Evolutionary conservation across 73 alveolate genomes (phyloP).

Genomic region (Paramecium primaurelia): DNA sequence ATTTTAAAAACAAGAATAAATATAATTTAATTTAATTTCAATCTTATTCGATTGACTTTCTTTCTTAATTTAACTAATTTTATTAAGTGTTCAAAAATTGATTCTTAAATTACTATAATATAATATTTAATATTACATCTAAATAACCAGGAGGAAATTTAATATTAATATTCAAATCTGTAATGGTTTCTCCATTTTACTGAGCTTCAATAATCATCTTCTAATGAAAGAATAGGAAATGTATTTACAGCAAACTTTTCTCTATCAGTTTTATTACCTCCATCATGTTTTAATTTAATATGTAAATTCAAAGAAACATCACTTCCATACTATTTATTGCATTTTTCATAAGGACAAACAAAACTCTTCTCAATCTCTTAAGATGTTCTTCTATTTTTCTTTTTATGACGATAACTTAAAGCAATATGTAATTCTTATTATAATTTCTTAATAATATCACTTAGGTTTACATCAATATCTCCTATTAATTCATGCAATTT

Average conservation of each 20-base stretch:
- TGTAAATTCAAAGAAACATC: constrained; percentile 78
- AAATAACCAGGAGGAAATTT: constrained; percentile 62
- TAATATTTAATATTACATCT: neutral
- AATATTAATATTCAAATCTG: constrained; percentile 41
- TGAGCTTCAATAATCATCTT: constrained; percentile 37
- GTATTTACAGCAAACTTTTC: constrained; percentile 74
- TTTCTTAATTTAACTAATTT: neutral
- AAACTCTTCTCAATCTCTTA: constrained; percentile 67
- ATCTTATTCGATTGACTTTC: neutral
- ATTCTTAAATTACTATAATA: neutral
- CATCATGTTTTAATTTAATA: constrained; percentile 75
- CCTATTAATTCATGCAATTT: constrained; percentile 14
- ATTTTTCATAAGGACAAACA: constrained; percentile 72
- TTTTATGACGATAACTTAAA: constrained; percentile 53
- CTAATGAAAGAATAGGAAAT: neutral
- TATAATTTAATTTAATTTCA: neutral
- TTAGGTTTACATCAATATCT: constrained; percentile 43
- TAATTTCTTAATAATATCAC: neutral
- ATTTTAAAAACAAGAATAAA: neutral
- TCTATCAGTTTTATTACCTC: constrained; percentile 84
- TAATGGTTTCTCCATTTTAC: constrained; percentile 34
- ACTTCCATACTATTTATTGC: constrained; percentile 77
- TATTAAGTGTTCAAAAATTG: neutral
- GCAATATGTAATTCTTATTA: constrained; percentile 36
- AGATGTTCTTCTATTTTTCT: constrained; percentile 77